These are phyloP conservation scores for Pseudogymnoascus pannorum DNA, from an alignment of 2,329 filamentous ascomycete species.

Conservation along the genomic window DNA sequence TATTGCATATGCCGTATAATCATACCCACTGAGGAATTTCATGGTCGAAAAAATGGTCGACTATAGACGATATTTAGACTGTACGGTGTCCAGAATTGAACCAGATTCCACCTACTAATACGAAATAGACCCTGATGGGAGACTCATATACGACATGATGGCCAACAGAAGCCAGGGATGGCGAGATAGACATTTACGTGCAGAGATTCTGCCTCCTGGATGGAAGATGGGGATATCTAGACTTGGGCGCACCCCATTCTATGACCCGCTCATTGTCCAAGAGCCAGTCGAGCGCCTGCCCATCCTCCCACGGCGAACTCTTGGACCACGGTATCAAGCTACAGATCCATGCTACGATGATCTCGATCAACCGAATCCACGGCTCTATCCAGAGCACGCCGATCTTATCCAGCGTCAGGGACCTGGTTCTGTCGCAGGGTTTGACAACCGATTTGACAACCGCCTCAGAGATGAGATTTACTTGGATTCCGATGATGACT, in stretches of 20 bases:
- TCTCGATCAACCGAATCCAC: background rate
- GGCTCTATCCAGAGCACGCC: background rate
- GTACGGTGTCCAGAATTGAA: background rate
- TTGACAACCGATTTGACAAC: background rate
- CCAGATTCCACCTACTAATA: background rate
- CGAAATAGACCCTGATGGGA: conserved; percentile 3
- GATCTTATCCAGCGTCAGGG: background rate
- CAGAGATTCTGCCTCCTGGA: background rate
- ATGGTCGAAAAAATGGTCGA: background rate
- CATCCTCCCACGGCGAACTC: background rate
- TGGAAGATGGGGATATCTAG: conserved; percentile 9
- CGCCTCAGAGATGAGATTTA: background rate
- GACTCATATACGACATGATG: conserved; percentile 4
- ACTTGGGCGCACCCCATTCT: background rate
- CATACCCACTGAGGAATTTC: background rate
- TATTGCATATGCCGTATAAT: background rate
- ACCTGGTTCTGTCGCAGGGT: background rate
- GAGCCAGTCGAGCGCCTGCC: background rate
- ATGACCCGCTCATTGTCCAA: conserved; percentile 4
- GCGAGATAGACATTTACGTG: conserved; percentile 3
- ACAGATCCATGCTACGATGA: background rate
- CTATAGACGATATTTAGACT: conserved; percentile 6
- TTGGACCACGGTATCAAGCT: background rate
- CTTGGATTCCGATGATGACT: background rate
- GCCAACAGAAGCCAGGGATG: background rate